Conservation (phyloP, 257 asterid species). For the Solanum arcanum region DNA sequence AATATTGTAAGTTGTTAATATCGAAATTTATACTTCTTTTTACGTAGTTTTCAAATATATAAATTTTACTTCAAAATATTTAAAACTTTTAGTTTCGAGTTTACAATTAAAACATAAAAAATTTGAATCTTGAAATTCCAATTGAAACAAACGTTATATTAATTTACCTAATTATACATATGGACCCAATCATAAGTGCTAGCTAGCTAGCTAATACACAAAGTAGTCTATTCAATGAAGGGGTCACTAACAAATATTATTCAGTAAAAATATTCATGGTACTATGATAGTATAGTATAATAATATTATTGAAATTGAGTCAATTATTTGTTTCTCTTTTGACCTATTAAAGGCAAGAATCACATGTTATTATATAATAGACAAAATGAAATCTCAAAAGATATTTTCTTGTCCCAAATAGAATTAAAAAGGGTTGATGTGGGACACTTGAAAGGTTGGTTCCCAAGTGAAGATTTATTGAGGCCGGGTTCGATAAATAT, state of each 20-base stretch:
- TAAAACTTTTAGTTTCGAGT: not conserved
- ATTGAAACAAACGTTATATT: no score
- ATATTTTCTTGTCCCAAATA: not conserved
- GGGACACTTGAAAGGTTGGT: not conserved
- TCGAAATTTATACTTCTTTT: not conserved
- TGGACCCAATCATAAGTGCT: not conserved
- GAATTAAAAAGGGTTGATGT: not conserved
- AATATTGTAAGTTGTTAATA: no score
- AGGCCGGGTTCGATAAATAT: no score
- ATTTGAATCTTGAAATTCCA: no score
- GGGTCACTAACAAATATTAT: not conserved
- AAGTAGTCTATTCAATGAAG: not conserved
- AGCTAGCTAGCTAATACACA: not conserved
- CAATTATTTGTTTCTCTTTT: not conserved
- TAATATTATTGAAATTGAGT: not conserved
- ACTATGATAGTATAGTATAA: not conserved
- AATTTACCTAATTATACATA: not conserved
- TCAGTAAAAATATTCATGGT: not conserved
- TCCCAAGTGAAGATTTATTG: not conserved
- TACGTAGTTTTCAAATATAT: no score
- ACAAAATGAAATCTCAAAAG: not conserved
- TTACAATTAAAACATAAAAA: no score
- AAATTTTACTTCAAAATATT: not conserved
- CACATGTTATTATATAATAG: not conserved
- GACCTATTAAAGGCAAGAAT: not conserved